Conservation (phyloP, 73 alveolate species). For the Loxodes magnus region DNA sequence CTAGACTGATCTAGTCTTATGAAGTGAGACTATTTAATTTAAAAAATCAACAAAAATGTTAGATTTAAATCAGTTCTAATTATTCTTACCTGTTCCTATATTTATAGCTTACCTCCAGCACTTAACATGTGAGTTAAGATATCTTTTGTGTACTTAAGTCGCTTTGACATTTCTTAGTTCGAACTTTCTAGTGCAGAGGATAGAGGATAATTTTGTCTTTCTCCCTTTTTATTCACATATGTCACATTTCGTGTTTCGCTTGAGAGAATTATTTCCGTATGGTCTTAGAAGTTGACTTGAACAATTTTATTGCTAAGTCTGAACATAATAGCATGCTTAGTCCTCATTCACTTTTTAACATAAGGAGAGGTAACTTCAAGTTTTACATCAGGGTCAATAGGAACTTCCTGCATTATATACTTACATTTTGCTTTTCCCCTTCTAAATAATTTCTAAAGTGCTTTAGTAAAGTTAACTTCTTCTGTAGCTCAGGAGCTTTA, state of each 20-base stretch:
- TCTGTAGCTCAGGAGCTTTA: slow-evolving; percentile 22
- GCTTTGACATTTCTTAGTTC: slow-evolving; percentile 78
- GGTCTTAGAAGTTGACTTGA: slow-evolving; percentile 81
- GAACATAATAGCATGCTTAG: slow-evolving; percentile 83
- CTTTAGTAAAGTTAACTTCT: slow-evolving; percentile 28
- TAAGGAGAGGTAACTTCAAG: slow-evolving; percentile 19
- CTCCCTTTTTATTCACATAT: slow-evolving; percentile 78
- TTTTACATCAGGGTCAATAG: neutral
- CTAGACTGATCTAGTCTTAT: too few species aligned
- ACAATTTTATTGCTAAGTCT: slow-evolving; percentile 76
- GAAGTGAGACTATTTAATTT: too few species aligned
- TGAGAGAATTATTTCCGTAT: slow-evolving; percentile 76
- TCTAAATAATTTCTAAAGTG: slow-evolving; percentile 40
- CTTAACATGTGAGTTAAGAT: slow-evolving; percentile 75
- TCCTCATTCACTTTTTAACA: slow-evolving; percentile 71
- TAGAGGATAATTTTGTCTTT: slow-evolving; percentile 54
- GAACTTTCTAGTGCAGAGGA: slow-evolving; percentile 56
- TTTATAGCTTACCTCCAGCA: neutral
- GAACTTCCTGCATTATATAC: slow-evolving; percentile 19
- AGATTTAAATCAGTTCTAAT: too few species aligned
- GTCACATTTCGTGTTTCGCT: slow-evolving; percentile 65
- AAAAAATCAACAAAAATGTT: too few species aligned
- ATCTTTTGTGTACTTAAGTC: slow-evolving; percentile 73
- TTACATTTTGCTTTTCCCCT: slow-evolving; percentile 21
- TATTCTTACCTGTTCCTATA: too few species aligned